These are phyloP conservation scores for Pyrenopolyporus hunteri DNA, from an alignment of 495 filamentous ascomycete species.

Conservation along the genomic window DNA sequence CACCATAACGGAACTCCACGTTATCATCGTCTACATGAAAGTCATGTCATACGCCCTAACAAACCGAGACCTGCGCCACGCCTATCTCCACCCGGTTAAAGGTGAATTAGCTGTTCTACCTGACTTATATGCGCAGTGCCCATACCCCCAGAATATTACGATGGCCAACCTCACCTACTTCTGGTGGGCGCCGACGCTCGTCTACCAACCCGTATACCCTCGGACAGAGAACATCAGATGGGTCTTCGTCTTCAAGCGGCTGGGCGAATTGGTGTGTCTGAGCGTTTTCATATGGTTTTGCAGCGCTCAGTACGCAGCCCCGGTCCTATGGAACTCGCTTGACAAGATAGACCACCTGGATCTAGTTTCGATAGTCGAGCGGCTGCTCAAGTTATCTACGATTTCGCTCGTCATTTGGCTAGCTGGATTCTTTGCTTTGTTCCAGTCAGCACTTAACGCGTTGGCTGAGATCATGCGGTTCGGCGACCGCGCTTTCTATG, in stretches of 20 bases:
- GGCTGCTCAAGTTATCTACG: slow-evolving; percentile 91
- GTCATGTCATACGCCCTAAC: slow-evolving; percentile 95
- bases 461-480: slow-evolving; percentile 89
- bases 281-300: slow-evolving; percentile 91
- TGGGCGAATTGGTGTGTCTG: slow-evolving; percentile 75
- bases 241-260: slow-evolving; percentile 82
- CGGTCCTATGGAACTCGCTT: slow-evolving; percentile 85
- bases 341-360: slow-evolving; percentile 83
- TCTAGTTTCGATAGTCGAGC: slow-evolving; percentile 80
- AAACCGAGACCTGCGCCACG: slow-evolving; percentile 91
- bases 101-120: slow-evolving; percentile 67
- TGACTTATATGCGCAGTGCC: slow-evolving; percentile 78
- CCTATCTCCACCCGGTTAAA: slow-evolving; percentile 73
- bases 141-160: slow-evolving; percentile 90
- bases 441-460: slow-evolving; percentile 88
- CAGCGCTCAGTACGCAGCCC: slow-evolving; percentile 89
- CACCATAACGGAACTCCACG: slow-evolving; percentile 86
- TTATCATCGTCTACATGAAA: slow-evolving; percentile 95
- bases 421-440: slow-evolving; percentile 93
- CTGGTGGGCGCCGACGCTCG: slow-evolving; percentile 94
- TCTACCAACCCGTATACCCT: slow-evolving; percentile 97
- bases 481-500: slow-evolving; percentile 92
- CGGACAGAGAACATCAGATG: slow-evolving; percentile 78
- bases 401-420: slow-evolving; percentile 96
- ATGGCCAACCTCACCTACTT: slow-evolving; percentile 87